Percentiles rank a stretch among this genome's conserved stretches.
Evolutionary conservation across 1,284 basidiomycete species (phyloP).

Genomic region (Sanghuangporus sanghuang): DNA sequence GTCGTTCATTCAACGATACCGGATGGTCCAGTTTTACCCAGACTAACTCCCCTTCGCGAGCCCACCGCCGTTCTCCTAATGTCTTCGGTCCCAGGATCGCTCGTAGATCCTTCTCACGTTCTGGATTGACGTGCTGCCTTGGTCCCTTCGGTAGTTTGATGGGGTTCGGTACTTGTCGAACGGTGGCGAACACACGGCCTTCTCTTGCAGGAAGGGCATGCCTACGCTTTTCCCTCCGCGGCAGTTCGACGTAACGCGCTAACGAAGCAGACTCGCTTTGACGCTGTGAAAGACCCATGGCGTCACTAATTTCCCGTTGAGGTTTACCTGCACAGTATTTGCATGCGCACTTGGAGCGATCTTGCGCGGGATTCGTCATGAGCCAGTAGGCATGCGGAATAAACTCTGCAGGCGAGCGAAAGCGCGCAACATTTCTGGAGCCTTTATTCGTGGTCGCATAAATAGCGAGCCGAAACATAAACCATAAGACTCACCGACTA

Average conservation of each 20-base stretch:
- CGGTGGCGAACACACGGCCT: slow-evolving; percentile 39
- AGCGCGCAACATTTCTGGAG: slow-evolving; percentile 41
- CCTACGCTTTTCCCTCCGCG: background rate
- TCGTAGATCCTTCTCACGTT: slow-evolving; percentile 56
- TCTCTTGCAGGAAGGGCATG: background rate
- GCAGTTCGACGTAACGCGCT: background rate
- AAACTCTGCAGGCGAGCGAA: slow-evolving; percentile 77
- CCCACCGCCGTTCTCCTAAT: slow-evolving; percentile 43
- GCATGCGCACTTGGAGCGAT: slow-evolving; percentile 56
- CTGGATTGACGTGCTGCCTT: slow-evolving; percentile 45
- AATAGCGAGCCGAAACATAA: slow-evolving; percentile 22
- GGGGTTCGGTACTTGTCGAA: slow-evolving; percentile 46
- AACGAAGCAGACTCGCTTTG: slow-evolving; percentile 1
- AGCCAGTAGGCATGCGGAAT: slow-evolving; percentile 80
- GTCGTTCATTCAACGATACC: slow-evolving; percentile 37
- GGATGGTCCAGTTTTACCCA: slow-evolving; percentile 61
- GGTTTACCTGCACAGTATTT: slow-evolving; percentile 72
- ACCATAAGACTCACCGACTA: slow-evolving; percentile 49
- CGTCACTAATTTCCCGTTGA: slow-evolving; percentile 61
- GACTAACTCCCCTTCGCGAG: slow-evolving; percentile 63
- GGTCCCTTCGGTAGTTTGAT: slow-evolving; percentile 37
- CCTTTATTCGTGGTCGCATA: slow-evolving; percentile 28
- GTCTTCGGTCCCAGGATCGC: slow-evolving; percentile 38
- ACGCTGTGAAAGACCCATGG: slow-evolving; percentile 40
- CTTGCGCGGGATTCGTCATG: slow-evolving; percentile 45